Evolutionary conservation across 192 early-diverging fungal species (phyloP).

Genomic region (Spizellomyces sp.): DNA sequence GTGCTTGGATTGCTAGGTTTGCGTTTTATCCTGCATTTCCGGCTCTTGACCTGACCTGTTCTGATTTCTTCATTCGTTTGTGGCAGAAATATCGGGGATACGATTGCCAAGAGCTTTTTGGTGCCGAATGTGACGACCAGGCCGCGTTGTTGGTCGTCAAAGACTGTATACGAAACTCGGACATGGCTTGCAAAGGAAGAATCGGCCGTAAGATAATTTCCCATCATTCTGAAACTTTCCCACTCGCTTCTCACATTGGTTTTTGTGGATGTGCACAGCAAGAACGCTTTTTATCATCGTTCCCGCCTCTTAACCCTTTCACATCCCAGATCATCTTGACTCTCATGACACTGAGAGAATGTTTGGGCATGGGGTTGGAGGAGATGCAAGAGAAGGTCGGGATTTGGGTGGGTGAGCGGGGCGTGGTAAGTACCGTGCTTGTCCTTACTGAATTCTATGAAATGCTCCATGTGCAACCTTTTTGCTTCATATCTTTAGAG

Average conservation of each 20-base stretch:
- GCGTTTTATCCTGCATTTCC: too few species aligned
- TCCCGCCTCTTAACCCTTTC: constrained; percentile 35
- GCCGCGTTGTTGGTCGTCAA: constrained; percentile 25
- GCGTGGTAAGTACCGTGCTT: constrained; percentile 3
- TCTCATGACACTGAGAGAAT: constrained; percentile 1
- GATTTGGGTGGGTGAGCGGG: constrained; percentile 4
- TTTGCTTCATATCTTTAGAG: neutral
- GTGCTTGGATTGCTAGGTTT: constrained; percentile 32
- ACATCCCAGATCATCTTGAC: constrained; percentile 37
- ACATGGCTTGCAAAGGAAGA: constrained; percentile 25
- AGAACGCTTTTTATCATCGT: constrained; percentile 35
- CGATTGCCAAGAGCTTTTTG: neutral
- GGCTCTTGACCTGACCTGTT: neutral
- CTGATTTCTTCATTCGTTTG: neutral
- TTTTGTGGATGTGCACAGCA: constrained; percentile 14
- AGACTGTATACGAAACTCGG: constrained; percentile 20
- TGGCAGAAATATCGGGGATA: constrained; percentile 17
- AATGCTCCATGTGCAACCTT: neutral
- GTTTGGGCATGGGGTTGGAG: constrained; percentile 11
- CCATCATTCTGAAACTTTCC: neutral
- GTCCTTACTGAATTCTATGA: neutral
- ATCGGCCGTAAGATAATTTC: constrained; percentile 11
- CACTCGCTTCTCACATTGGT: neutral
- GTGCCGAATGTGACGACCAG: constrained; percentile 5
- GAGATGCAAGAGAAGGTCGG: neutral